Evolutionary conservation across 345 rosid genomes (phyloP), one percentile per base, ranked within the genome.

Genomic region (Citropsis articulata): DNA sequence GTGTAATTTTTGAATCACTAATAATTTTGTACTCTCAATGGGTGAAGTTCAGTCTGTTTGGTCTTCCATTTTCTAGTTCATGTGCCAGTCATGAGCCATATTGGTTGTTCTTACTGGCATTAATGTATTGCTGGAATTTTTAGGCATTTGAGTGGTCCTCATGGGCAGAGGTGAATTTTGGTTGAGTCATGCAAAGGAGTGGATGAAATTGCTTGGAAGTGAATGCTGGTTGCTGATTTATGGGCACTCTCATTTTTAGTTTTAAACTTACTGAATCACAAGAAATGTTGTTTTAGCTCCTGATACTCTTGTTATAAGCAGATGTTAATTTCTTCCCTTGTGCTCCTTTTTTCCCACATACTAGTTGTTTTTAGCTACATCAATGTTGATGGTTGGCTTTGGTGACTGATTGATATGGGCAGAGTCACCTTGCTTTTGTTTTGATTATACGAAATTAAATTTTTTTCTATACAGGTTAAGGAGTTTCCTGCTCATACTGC

Each of bases 401-500:
- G 64, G 56, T 12, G 24, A 31, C 38, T 18, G 5, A 60, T 75
- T 63, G 8, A 76, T 72, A 13, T 14, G 2, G 10, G 61, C 2
- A n/a, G 12, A 25, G 56, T 69, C 56, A 75, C 38, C 75, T 45
- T 56, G 27, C 64, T 69, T 64, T 69, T 27, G 14, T 57, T 59
- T 79, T 81, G 69, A 64, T 53, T 19, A 53, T 70, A 38, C 35
- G 7, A 42, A 68, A 24, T 6, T 62, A 33, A 12, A 64, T 70
- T 53, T 22, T 75, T 71, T 65, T 28, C 24, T 69, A 75, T 81
- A 64, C 83, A 97, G 99, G 97, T 97, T 71, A 94, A 87, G 88
- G 96, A 90, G 80, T 94, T 91, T 45, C 66, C 89, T 57, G 83
- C 90, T 25, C 99, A 94, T 78, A 87, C 92, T 56, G 98, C 97